These are phyloP conservation scores for Tulasnella sp. DNA, from an alignment of 768 basidiomycete species.

Conservation along the genomic window DNA sequence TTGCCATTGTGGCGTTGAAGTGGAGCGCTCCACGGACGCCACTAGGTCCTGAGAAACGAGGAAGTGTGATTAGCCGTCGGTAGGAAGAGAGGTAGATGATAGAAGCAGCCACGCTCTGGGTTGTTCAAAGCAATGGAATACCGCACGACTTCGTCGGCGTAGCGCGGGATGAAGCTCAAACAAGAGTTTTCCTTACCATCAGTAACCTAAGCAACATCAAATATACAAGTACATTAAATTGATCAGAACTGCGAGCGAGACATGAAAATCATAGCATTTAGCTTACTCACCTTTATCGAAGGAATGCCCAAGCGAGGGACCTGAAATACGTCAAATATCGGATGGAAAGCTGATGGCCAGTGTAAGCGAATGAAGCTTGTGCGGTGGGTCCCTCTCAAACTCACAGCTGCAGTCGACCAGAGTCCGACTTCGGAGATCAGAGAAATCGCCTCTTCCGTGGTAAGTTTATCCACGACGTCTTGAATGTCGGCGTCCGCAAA, in stretches of 20 bases:
- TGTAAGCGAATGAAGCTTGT: background rate
- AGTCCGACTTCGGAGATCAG: slow-evolving; percentile 65
- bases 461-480: slow-evolving; percentile 59
- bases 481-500: slow-evolving; percentile 43
- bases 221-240: background rate
- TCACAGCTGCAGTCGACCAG: slow-evolving; percentile 35
- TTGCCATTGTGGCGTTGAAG: slow-evolving; percentile 51
- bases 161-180: background rate
- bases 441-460: slow-evolving; percentile 68
- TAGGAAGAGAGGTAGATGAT: background rate
- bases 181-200: background rate
- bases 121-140: background rate
- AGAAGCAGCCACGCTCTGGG: background rate
- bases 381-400: background rate
- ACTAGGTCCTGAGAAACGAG: slow-evolving; percentile 54
- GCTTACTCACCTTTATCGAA: slow-evolving; percentile 61
- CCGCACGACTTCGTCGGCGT: background rate
- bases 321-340: background rate
- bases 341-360: background rate
- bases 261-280: slow-evolving; percentile 51
- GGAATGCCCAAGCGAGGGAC: slow-evolving; percentile 67
- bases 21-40: slow-evolving; percentile 39
- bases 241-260: slow-evolving; percentile 1
- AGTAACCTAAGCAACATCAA: background rate
- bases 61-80: background rate